Base-by-base conservation (phyloP, 2,329 filamentous ascomycete genomes). In the Sphaerostilbella broomeana region DNA sequence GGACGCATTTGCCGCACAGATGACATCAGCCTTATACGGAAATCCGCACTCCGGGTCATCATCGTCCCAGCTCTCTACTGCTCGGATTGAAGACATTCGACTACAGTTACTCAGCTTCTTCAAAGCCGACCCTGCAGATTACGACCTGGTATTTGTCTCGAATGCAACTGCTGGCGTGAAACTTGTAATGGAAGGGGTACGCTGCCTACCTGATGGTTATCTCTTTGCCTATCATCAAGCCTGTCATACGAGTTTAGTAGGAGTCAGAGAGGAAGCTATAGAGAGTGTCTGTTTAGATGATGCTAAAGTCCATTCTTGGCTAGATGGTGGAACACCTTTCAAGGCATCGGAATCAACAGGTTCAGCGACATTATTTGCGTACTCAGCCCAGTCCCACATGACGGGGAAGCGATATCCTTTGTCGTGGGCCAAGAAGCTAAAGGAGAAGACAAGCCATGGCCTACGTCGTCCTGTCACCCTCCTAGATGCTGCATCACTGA, bases 141-240 rank as follows among this genome's bases (percentile, higher is more conserved):
- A 92, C 51, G 89, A 95, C 52, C 63, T 97, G 3, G 77, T 95
- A 1, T 97, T 97, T 57, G 86, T 94, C 18, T 80, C 87, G 24
- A 97, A 97, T 60, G 85, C 90, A 15, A 97, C 90, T 0, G 87
- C 89, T 3, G 89, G 81, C 6, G 82, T 95, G 52, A 97, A 95
- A 61, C 65, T 95, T 9, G 84, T 94, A 3, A 73, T 77, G 36
- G 92, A 97, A 41, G 79, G 80, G 4, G 74, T 95, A 52, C 71
- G 84, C 38, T 77, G 81, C 43, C 65, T 70, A 31, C 71, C 79
- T 7, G 61, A 65, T n/a, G 86, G 87, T 0, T 95, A 92, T 52
- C 73, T 75, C 59, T 95, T 89, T 60, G 78, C 75, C 1, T 94
- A 95, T 55, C 89, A 95, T 58, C 67, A 79, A 45, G 83, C 89